phyloP scores from a whole-genome alignment of 805 yeast species.

The Saturnispora serradocipensis region DNA sequence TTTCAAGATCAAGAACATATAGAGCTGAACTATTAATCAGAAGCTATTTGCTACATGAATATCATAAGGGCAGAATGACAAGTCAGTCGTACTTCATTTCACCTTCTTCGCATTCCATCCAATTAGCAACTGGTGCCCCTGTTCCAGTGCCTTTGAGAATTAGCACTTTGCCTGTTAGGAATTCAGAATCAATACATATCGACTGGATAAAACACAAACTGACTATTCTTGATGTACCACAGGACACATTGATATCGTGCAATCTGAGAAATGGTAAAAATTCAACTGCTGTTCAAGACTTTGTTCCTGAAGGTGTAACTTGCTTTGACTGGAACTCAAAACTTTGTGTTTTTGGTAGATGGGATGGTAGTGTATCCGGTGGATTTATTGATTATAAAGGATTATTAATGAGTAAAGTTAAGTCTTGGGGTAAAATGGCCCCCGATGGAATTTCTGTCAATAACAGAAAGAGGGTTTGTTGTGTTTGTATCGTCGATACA shows the following conservation, averaged over 20 bases:
- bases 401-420: slow-evolving; percentile 8
- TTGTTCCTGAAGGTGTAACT: slow-evolving; percentile 25
- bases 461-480: slow-evolving; percentile 5
- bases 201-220: slow-evolving; percentile 11
- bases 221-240: slow-evolving; percentile 8
- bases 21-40: slow-evolving; percentile 37
- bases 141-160: slow-evolving; percentile 3
- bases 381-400: slow-evolving; percentile 18
- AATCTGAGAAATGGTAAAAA: slow-evolving; percentile 11
- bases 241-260: slow-evolving; percentile 8
- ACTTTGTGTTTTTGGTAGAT: slow-evolving; percentile 25
- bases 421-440: slow-evolving; percentile 8
- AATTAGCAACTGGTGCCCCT: slow-evolving; percentile 3
- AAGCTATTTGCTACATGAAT: slow-evolving; percentile 19
- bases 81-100: slow-evolving; percentile 6
- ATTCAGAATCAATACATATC: slow-evolving; percentile 1
- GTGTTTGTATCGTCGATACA: slow-evolving; percentile 8
- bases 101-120: slow-evolving; percentile 1
- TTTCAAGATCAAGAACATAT: slow-evolving; percentile 38
- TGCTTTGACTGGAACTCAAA: slow-evolving; percentile 21
- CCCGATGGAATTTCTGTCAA: not conserved
- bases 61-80: slow-evolving; percentile 6
- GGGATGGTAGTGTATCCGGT: slow-evolving; percentile 28
- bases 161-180: slow-evolving; percentile 2
- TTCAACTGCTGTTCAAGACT: slow-evolving; percentile 13